Percentiles rank a stretch among this genome's conserved stretches.
phyloP scores from a whole-genome alignment of 2,329 filamentous ascomycete genomes.

The Harringtonia aguacate region DNA sequence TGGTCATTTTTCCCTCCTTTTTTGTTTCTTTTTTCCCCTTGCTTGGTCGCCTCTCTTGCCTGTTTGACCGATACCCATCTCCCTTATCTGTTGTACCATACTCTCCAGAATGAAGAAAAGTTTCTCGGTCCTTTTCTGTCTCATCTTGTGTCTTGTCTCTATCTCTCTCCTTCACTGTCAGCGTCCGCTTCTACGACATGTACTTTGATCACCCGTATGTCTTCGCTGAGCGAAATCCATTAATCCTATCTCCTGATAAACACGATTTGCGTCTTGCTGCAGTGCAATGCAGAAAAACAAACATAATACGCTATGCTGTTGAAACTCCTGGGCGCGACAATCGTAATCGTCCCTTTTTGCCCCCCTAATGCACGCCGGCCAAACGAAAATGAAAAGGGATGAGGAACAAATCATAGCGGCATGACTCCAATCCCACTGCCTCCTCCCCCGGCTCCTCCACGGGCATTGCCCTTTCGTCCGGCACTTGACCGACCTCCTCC shows the following conservation, averaged over 20 bases:
- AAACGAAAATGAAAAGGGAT: not conserved
- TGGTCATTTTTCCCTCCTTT: too few relatives aligned
- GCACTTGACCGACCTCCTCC: not conserved
- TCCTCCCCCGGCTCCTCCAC: not conserved
- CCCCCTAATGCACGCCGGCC: too few relatives aligned
- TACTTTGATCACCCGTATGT: not conserved
- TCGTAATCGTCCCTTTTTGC: too few relatives aligned
- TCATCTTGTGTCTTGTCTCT: not conserved
- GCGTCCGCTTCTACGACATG: too few relatives aligned
- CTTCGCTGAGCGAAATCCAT: not conserved
- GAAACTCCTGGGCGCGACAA: too few relatives aligned
- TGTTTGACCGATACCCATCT: not conserved
- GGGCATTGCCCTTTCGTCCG: not conserved
- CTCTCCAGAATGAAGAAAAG: not conserved
- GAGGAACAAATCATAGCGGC: conserved; percentile 10
- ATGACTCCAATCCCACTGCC: conserved; percentile 13
- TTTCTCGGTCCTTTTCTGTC: too few relatives aligned
- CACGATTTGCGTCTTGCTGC: too few relatives aligned
- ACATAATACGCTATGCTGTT: too few relatives aligned
- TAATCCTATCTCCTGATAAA: too few relatives aligned
- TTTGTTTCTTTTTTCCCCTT: not conserved
- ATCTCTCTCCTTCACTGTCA: not conserved
- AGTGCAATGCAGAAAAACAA: too few relatives aligned
- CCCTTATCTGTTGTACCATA: not conserved
- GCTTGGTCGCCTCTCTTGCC: not conserved